Base-by-base conservation (phyloP, 768 basidiomycete genomes). In the Crassisporium funariophilum region DNA sequence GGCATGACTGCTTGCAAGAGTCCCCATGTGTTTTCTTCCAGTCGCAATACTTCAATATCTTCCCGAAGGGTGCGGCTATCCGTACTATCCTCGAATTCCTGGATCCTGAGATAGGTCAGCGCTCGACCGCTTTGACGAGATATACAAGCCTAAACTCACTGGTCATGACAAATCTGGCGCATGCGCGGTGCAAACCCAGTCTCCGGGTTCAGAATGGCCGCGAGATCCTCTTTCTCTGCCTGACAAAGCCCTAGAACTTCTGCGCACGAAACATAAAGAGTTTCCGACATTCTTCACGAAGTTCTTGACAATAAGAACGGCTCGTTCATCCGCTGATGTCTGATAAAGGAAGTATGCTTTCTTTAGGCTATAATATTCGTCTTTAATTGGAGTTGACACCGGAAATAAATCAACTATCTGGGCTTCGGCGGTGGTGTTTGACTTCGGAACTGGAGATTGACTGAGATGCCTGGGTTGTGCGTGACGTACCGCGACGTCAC, bases 1-100 rank as follows among this genome's bases (percentile, higher is more conserved):
- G 87, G 82, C 77, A 85, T 79, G 36, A 94, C 70, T 2, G 83
- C 82, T 60, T 92, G 90, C 1, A 93, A 62, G 2, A 94, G 73
- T 0, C 76, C 78, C 91, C 91, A 95, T 1, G 91, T 91, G 62
- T 86, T 84, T 36, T 82, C 76, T 60, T 94, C 91, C 62, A 92
- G 72, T 8, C 78, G 74, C 43, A 91, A 64, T 1, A 82, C 69
- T 19, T 86, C 84, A 0, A 85, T 54, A 55, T 87, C 85, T 20
- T 80, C 76, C 29, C 59, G 68, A 13, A 74, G 67, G 19, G 49
- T 42, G 59, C 71, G 39, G 25, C 63, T 60, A 50, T 72, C 65
- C 25, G 56, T 47, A 23, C 60, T 54, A 24, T 80, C 77, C 62
- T 81, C 67, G 31, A 73, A 61, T 50, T 86, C 82, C 45, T 68